Conservation (phyloP, 2,329 filamentous ascomycete genomes). For the Aureobasidium sp. region DNA sequence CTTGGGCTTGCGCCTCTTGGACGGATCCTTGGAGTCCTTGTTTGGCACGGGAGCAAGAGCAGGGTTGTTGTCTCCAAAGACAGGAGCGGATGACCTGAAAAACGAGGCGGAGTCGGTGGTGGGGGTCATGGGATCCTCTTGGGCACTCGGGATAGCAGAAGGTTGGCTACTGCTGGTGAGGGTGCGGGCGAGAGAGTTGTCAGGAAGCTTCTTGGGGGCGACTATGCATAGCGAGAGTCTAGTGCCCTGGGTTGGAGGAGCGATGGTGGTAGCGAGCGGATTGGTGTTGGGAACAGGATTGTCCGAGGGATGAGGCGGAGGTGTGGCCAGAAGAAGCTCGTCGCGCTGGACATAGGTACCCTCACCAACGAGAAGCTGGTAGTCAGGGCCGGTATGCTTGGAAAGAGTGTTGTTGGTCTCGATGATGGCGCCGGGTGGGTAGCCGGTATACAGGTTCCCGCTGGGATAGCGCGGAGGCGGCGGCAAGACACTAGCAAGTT, state of each 20-base stretch:
- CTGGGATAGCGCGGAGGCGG: slow-evolving; percentile 81
- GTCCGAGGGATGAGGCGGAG: slow-evolving; percentile 92
- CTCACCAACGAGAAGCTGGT: slow-evolving; percentile 89
- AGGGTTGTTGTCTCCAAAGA: slow-evolving; percentile 82
- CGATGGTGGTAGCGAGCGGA: slow-evolving; percentile 76
- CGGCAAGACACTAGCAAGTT: slow-evolving; percentile 60
- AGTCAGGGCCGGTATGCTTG: slow-evolving; percentile 73
- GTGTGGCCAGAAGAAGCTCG: slow-evolving; percentile 85
- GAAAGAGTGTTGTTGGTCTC: slow-evolving; percentile 90
- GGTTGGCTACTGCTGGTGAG: slow-evolving; percentile 36
- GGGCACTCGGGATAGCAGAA: slow-evolving; percentile 35
- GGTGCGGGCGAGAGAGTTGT: slow-evolving; percentile 37
- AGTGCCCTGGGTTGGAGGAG: slow-evolving; percentile 77
- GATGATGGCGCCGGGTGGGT: slow-evolving; percentile 63
- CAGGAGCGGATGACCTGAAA: slow-evolving; percentile 38
- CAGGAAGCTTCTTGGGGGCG: slow-evolving; percentile 45
- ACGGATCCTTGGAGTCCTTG: slow-evolving; percentile 53
- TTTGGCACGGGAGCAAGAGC: slow-evolving; percentile 60
- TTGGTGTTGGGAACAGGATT: slow-evolving; percentile 81
- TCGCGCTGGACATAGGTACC: slow-evolving; percentile 88
- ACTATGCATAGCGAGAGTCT: slow-evolving; percentile 73
- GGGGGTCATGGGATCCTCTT: slow-evolving; percentile 33
- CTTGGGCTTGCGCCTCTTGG: slow-evolving; percentile 86
- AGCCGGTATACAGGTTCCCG: slow-evolving; percentile 61
- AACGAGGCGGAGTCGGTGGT: slow-evolving; percentile 8